Percentiles rank a stretch among this genome's conserved stretches.
phyloP scores from a whole-genome alignment of 129 eudicot genomes.

The Glebionis coronaria region DNA sequence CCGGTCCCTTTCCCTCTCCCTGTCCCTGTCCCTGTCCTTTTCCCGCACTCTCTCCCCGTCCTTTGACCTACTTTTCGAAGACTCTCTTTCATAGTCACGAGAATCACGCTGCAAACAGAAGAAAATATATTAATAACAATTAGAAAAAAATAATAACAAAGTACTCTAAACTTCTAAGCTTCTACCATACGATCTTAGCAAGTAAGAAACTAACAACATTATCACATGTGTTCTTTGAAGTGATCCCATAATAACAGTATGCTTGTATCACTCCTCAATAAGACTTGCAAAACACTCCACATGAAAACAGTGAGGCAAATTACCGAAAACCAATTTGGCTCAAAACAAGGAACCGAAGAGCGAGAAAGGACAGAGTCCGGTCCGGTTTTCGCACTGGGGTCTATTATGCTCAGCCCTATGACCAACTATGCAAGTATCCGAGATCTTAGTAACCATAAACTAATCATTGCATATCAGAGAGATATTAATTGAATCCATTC shows the following conservation, averaged over 20 bases:
- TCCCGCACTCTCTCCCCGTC: slow-evolving; percentile 58
- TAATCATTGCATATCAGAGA: neutral
- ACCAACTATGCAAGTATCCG: neutral
- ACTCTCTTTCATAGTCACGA: slow-evolving; percentile 59
- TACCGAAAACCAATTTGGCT: no score
- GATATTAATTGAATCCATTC: no score
- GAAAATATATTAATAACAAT: neutral
- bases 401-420: no score
- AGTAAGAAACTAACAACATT: neutral
- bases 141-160: neutral
- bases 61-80: slow-evolving; percentile 73
- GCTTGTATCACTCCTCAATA: neutral
- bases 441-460: neutral
- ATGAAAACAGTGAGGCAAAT: neutral
- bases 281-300: neutral
- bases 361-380: no score
- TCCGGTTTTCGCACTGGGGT: no score
- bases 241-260: neutral
- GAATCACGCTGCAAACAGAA: slow-evolving; percentile 51
- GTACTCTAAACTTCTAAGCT: slow-evolving; percentile 6
- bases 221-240: neutral
- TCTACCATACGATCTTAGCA: neutral
- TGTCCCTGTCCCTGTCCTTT: slow-evolving; percentile 45
- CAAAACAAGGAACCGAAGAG: no score
- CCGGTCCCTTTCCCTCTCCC: slow-evolving; percentile 44